Conservation (phyloP, 2,329 filamentous ascomycete genomes). For the Talaromyces albobiverticillius region DNA sequence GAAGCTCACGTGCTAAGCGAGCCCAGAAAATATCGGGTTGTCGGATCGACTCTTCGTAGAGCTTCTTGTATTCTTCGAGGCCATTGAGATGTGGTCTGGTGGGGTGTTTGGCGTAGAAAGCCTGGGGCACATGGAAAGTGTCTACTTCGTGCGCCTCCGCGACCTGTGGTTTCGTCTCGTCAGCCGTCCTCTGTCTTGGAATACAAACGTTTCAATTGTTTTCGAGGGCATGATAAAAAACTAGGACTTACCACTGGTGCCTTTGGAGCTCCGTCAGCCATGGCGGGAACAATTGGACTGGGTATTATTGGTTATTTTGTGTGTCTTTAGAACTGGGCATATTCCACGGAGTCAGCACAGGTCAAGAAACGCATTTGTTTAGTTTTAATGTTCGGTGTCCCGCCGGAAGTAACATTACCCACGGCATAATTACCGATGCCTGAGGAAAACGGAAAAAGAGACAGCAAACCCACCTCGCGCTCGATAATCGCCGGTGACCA, state of each 20-base stretch:
- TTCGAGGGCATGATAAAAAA: neutral
- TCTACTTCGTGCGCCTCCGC: constrained; percentile 48
- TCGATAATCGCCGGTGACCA: neutral
- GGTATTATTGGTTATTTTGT: neutral
- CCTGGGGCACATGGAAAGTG: constrained; percentile 56
- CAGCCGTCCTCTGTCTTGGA: neutral
- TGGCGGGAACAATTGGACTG: constrained; percentile 10
- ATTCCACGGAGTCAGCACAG: neutral
- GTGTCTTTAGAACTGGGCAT: neutral
- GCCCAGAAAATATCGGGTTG: constrained; percentile 90
- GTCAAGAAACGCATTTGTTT: too few species aligned
- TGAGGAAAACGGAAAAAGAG: neutral
- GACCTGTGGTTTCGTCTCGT: constrained; percentile 29
- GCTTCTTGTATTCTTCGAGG: constrained; percentile 61
- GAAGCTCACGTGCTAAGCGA: constrained; percentile 76
- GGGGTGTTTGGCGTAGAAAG: constrained; percentile 59
- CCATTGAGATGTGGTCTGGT: constrained; percentile 58
- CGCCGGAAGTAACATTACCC: constrained; percentile 9
- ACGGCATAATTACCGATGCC: neutral
- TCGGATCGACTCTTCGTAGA: constrained; percentile 81
- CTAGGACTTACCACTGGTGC: constrained; percentile 9
- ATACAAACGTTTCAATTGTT: neutral
- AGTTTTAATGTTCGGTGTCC: neutral
- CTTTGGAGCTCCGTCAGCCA: constrained; percentile 24
- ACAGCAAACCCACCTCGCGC: constrained; percentile 2